These are phyloP conservation scores for Rhodotorula graminis DNA, from an alignment of 768 basidiomycete species.

Conservation along the genomic window DNA sequence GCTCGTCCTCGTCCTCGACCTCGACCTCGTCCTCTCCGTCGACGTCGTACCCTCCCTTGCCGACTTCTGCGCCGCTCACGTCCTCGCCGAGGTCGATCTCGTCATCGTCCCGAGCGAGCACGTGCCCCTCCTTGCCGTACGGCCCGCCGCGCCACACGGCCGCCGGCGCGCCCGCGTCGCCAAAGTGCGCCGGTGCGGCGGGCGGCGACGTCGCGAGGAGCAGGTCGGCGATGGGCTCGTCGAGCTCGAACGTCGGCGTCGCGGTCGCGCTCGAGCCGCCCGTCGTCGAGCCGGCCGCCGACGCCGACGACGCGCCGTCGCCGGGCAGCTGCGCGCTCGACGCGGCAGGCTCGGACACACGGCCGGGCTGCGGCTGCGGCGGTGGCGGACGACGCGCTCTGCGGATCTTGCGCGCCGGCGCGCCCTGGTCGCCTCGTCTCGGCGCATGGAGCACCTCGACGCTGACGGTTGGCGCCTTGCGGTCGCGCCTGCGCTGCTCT, in stretches of 20 bases:
- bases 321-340: too few relatives aligned
- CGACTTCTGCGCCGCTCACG: background rate
- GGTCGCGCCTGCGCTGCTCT: background rate
- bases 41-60: background rate
- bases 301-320: background rate
- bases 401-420: background rate
- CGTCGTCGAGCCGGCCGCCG: background rate
- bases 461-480: background rate
- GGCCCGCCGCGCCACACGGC: constrained; percentile 6
- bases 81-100: background rate
- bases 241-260: background rate
- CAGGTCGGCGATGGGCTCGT: constrained; percentile 1
- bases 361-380: background rate
- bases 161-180: background rate
- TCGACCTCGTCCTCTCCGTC: background rate
- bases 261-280: background rate
- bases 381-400: background rate
- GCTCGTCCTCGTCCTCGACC: background rate
- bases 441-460: constrained; percentile 10
- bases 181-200: constrained; percentile 6
- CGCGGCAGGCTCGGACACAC: too few relatives aligned
- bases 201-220: constrained; percentile 7
- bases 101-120: background rate
- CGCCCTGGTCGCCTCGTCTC: background rate
- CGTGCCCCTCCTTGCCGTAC: background rate